phyloP scores from a whole-genome alignment of 2,329 filamentous ascomycete genomes.

The Curvularia eragrostidis region DNA sequence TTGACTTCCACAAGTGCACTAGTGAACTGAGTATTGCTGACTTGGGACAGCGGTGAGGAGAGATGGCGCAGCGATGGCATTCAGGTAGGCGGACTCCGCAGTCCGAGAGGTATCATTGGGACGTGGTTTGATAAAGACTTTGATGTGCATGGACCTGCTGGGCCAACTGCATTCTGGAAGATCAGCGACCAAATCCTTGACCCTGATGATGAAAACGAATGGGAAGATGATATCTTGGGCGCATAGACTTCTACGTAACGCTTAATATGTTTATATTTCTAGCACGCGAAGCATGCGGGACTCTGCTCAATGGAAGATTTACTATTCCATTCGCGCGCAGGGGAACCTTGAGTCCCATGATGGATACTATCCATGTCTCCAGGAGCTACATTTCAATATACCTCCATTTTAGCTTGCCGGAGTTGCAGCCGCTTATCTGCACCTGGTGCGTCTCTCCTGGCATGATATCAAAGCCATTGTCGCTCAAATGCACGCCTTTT shows the following conservation, averaged over 20 bases:
- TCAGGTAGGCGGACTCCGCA: slow-evolving; percentile 72
- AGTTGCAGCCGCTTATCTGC: slow-evolving; percentile 13
- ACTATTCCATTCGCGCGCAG: not conserved
- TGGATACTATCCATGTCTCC: not conserved
- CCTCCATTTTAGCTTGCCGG: slow-evolving; percentile 26
- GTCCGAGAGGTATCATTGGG: slow-evolving; percentile 72
- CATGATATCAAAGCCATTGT: slow-evolving; percentile 41
- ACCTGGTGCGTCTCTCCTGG: slow-evolving; percentile 30
- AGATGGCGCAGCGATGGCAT: slow-evolving; percentile 79
- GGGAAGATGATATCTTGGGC: not conserved
- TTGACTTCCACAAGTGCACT: not conserved
- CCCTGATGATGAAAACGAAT: slow-evolving; percentile 16
- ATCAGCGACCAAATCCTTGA: slow-evolving; percentile 56
- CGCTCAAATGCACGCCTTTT: slow-evolving; percentile 26
- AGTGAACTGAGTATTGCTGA: slow-evolving; percentile 29
- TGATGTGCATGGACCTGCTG: slow-evolving; percentile 71
- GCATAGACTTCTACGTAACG: not conserved
- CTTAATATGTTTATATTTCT: not conserved
- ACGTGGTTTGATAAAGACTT: slow-evolving; percentile 81
- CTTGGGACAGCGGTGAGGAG: slow-evolving; percentile 63
- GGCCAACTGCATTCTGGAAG: slow-evolving; percentile 82
- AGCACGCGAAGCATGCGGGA: not conserved
- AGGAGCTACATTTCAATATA: slow-evolving; percentile 28
- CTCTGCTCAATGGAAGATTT: no score
- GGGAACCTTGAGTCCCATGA: not conserved